Evolutionary conservation across 257 asterid genomes (phyloP), one percentile per base, ranked within the genome.

Genomic region (Rauvolfia tetraphylla): DNA sequence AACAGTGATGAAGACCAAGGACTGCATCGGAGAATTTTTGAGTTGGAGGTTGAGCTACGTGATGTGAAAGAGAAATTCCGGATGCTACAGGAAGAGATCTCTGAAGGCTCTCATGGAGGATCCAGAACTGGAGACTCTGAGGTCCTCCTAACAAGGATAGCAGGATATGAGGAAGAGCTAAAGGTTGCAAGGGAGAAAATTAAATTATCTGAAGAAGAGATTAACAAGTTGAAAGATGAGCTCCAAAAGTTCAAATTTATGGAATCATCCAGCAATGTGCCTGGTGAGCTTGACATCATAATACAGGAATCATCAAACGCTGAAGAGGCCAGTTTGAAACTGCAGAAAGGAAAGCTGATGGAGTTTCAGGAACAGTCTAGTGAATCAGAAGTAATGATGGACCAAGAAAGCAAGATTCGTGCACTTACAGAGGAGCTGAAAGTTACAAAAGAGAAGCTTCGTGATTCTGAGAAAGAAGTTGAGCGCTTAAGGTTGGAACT

Each of bases 31-130:
- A 85, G 86, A 87, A 83, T 87, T 62, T 46, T 66, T 44, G 95
- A 92, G 51, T 88, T 88, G 33, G 97, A 92, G 73, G 81, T 57
- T 1, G 98, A 92, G 87, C 90, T 89, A 70, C 91, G 71, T 0
- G 93, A 83, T 54, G 78, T 84, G 69, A 92, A 86, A 74, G 96
- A 89, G 81, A 94, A 88, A 81, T 85, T 86, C 68, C 83, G 74
- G 39, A 25, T 49, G 74, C 88, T 80, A 44, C 80, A 81, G 62
- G 84, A 85, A 67, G 86, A 83, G 36, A 71, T 58, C 10, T 72
- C 79, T 13, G 78, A 83, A 58, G 83, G 75, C 36, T 71, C 79
- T 65, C 34, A 49, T 2, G 81, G 76, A 73, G 83, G 79, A 56
- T 61, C 79, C 20, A 71, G 56, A 44, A 71, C 67, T 68, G 92